Evolutionary conservation across 2,329 filamentous ascomycete genomes (phyloP), one percentile per base, ranked within the genome.

Genomic region (Gyromitra esculenta): DNA sequence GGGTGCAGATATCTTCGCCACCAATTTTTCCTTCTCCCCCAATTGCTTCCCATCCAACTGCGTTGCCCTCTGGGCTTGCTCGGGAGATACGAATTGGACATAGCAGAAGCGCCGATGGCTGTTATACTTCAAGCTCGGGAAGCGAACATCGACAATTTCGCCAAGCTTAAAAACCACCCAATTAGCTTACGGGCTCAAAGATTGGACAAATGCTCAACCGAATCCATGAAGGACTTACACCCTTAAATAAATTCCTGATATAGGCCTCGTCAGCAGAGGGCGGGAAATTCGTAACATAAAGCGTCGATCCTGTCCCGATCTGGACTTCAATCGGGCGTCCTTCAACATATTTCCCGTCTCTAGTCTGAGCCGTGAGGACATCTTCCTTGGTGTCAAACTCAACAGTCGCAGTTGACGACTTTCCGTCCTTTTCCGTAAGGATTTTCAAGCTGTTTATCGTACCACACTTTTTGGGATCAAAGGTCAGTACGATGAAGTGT

Each of bases 71-170:
- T 89, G 87, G 0, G 94, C 92, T 67, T 89, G 88, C n/a, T 87
- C 86, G 1, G 87, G 84, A 41, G 89, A 89, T 62, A 90, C 87
- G 82, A 97, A 97, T n/a, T 96, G 93, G 5, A 97, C 87, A 83
- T 99, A 99, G 85, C 94, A 97, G 85, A 99, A 99, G 31, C 96
- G 91, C 41, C 96, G 92, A 80, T 92, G 91, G 1, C 91, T 91
- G 81, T 97, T 95, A 83, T 88, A 94, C 82, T 96, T 96, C 66
- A 99, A 88, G 73, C 93, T 97, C 1, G 96, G 96, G 84, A 96
- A 96, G 25, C 96, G 91, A 67, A 98, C 88, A 81, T 91, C 92
- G 71, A 97, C 87, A 71, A 99, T 90, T 56, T 95, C 89, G 56
- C 96, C 96, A 81, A 91, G 86, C 82, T 57, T 72, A 48, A 59